A percentile compares a stretch with the other conserved stretches of the same genome.
These are phyloP conservation scores for Sparassis latifolia DNA, from an alignment of 1,284 basidiomycete species.

Conservation along the genomic window DNA sequence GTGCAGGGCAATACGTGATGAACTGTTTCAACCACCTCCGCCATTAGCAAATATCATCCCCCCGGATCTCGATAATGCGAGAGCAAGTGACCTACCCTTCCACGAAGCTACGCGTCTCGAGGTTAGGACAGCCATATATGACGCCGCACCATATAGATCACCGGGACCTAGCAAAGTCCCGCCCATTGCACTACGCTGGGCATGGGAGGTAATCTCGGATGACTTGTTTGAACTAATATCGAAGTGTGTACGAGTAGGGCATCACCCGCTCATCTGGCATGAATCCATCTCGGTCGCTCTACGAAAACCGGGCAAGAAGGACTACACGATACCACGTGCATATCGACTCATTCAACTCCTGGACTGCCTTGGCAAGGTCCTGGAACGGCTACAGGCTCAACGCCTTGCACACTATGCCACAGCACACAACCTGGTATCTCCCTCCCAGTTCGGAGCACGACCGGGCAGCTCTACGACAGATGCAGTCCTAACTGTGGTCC, in stretches of 20 bases:
- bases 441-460: constrained; percentile 15
- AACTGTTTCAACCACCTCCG: constrained; percentile 12
- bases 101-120: constrained; percentile 8
- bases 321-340: constrained; percentile 10
- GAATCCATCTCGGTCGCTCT: constrained; percentile 2
- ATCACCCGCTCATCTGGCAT: constrained; percentile 1
- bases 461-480: constrained; percentile 7
- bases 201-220: constrained; percentile 11
- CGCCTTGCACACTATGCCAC: constrained; percentile 6
- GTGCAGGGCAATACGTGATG: constrained; percentile 6
- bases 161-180: constrained; percentile 13
- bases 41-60: neutral
- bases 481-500: constrained; percentile 6
- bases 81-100: neutral
- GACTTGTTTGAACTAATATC: neutral
- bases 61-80: constrained; percentile 2
- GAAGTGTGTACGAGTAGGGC: neutral
- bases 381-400: constrained; percentile 12
- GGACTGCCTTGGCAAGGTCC: constrained; percentile 13
- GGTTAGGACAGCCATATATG: constrained; percentile 8
- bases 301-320: neutral
- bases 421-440: constrained; percentile 8
- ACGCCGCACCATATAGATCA: constrained; percentile 10
- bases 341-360: constrained; percentile 17
- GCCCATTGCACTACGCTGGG: constrained; percentile 10